phyloP scores from a whole-genome alignment of 352 stramenopile genomes.

The Saprolegnia diclina region DNA sequence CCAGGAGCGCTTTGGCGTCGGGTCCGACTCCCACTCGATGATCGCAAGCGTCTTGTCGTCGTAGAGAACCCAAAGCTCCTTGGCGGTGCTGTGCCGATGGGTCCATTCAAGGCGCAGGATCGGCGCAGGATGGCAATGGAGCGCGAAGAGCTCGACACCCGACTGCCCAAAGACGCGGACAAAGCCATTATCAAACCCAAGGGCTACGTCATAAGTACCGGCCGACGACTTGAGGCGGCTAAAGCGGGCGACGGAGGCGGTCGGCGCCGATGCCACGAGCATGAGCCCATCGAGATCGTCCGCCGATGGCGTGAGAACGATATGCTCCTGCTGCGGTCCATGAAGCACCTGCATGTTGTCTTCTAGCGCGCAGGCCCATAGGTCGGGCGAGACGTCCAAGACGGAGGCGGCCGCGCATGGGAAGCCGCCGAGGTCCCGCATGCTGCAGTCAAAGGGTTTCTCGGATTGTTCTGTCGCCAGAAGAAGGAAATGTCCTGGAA shows the following conservation, averaged over 20 bases:
- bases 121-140: slow-evolving; percentile 2
- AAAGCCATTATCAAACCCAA: slow-evolving; percentile 8
- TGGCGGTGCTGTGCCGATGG: neutral
- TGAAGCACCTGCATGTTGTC: neutral
- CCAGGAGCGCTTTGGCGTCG: slow-evolving; percentile 50
- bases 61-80: slow-evolving; percentile 73
- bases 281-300: neutral
- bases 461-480: neutral
- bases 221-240: neutral
- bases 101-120: slow-evolving; percentile 17
- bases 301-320: neutral
- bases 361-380: slow-evolving; percentile 11
- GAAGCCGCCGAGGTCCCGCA: slow-evolving; percentile 6
- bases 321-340: neutral
- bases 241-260: neutral
- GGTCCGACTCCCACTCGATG: slow-evolving; percentile 50
- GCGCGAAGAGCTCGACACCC: slow-evolving; percentile 13
- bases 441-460: neutral
- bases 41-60: slow-evolving; percentile 71
- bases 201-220: slow-evolving; percentile 10
- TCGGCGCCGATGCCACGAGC: neutral
- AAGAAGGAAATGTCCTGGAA: slow-evolving; percentile 8
- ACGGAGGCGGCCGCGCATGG: neutral
- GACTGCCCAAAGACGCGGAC: slow-evolving; percentile 12
- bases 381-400: slow-evolving; percentile 20